These are phyloP conservation scores for Ogataea angusta DNA, from an alignment of 805 yeast genomes.

Conservation along the genomic window DNA sequence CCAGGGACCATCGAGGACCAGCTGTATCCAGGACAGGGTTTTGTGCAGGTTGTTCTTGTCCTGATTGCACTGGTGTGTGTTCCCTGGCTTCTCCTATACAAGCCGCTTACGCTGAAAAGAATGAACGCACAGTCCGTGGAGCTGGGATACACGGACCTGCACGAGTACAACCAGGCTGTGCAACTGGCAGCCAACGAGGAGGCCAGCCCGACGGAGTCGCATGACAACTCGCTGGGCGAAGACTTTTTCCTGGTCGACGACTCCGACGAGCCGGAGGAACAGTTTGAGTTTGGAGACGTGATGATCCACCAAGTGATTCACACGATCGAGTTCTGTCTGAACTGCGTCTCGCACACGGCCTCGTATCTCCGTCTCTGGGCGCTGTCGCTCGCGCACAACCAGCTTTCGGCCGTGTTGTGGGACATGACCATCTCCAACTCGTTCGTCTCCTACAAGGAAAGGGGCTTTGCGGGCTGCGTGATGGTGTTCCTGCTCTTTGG, in stretches of 20 bases:
- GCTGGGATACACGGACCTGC: slow-evolving; percentile 50
- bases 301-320: slow-evolving; percentile 79
- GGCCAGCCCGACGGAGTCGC: slow-evolving; percentile 18
- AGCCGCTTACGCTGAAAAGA: slow-evolving; percentile 47
- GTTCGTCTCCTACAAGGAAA: slow-evolving; percentile 42
- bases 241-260: slow-evolving; percentile 26
- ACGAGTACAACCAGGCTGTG: slow-evolving; percentile 27
- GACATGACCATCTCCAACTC: slow-evolving; percentile 68
- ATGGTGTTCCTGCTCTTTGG: slow-evolving; percentile 62
- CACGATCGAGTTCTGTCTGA: slow-evolving; percentile 75
- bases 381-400: slow-evolving; percentile 75
- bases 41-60: slow-evolving; percentile 56
- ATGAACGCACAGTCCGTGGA: slow-evolving; percentile 49
- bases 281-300: slow-evolving; percentile 57
- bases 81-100: slow-evolving; percentile 67
- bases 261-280: slow-evolving; percentile 40
- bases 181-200: slow-evolving; percentile 29
- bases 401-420: slow-evolving; percentile 71
- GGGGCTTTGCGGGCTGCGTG: slow-evolving; percentile 52
- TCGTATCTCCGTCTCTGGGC: slow-evolving; percentile 80
- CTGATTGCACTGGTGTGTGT: slow-evolving; percentile 62
- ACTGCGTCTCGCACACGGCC: slow-evolving; percentile 78
- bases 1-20: slow-evolving; percentile 69
- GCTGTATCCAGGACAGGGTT: slow-evolving; percentile 61
- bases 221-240: slow-evolving; percentile 27